Evolutionary conservation across 2,329 filamentous ascomycete species (phyloP), one percentile per base, ranked within the genome.

Genomic region (Eurotiales sp.): DNA sequence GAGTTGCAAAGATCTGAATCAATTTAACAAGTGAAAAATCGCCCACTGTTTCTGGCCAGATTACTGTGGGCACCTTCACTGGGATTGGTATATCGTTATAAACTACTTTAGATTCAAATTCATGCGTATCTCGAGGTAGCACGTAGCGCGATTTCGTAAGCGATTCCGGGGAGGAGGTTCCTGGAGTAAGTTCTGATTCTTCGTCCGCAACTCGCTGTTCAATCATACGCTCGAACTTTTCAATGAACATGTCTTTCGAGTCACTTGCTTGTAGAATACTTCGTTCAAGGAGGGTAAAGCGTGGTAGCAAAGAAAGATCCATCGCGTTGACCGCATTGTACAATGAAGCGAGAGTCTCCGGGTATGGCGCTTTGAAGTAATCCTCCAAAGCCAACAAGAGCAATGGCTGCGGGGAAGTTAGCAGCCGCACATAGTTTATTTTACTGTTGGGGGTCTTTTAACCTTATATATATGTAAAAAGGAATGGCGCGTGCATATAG

Each of bases 391-490:
- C 93, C 39, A 99, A 74, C 32, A 99, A 77, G 46, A 99, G 78
- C 34, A 99, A 78, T 23, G 93, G 93, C 88, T 92, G 53, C n/a
- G 32, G 22, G 15, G 25, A 30, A 50, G 59, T 61, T 51, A 61
- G 48, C 3, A 17, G n/a, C 6, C 2, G 32, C 54, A 32, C 6
- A 37, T 23, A 54, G 50, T n/a, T 32, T 17, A 51, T 32, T 25
- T n/a, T n/a, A n/a, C 34, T 49, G 46, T 32, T n/a, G 29, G 11
- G 49, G 37, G 52, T 40, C 76, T 59, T 68, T n/a, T n/a, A n/a
- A 87, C 88, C 81, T 99, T 99, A 76, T 99, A 99, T 57, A 99
- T 99, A 72, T 99, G 93, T 59, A 99, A 75, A 71, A 99, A 99
- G 3, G 93, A 91, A 75, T 99, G 93, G 39, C 93, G 80, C 7